Evolutionary conservation across 1,284 basidiomycete species (phyloP), one percentile per base, ranked within the genome.

Genomic region (Tetrapyrgos nigripes): DNA sequence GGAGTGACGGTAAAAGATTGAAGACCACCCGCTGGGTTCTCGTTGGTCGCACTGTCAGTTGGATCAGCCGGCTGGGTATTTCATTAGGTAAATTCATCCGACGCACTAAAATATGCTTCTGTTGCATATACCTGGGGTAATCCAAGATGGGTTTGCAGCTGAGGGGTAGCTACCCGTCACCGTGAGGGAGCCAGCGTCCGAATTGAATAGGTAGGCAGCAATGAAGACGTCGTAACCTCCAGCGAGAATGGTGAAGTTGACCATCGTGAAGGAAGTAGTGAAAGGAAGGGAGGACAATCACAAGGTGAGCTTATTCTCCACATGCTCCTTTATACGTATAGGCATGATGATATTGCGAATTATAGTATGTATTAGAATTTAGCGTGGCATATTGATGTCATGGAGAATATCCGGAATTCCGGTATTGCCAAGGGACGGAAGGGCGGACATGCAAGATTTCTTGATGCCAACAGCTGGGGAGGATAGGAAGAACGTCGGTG

Each of bases 201-300:
- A 72, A 66, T 83, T 79, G 73, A 87, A 87, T 43, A 83, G 66
- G 68, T 87, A 87, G 1, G 83, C 81, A n/a, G 83, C 83, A 59
- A 88, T 77, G 64, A 87, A 86, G 44, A 79, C 72, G 58, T 81
- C 77, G 66, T 85, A 87, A 10, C 85, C 85, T 33, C 86, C 86
- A 26, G 85, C 85, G 45, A 87, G 75, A 55, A 88, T 85, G 11
- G 79, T 85, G 69, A 85, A 83, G 58, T 82, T 76, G 64, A 86
- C 83, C 84, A 86, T 86, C 53, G n/a, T n/a, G n/a, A n/a, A n/a
- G n/a, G n/a, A n/a, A n/a, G n/a, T n/a, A n/a, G n/a, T n/a, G n/a
- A n/a, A n/a, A n/a, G n/a, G n/a, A n/a, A n/a, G n/a, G n/a, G n/a
- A n/a, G n/a, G n/a, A n/a, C n/a, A n/a, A n/a, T n/a, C n/a, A n/a